Percentiles rank a stretch among this genome's conserved stretches.
These are phyloP conservation scores for Boletus rubropictus DNA, from an alignment of 768 basidiomycete species.

Conservation along the genomic window DNA sequence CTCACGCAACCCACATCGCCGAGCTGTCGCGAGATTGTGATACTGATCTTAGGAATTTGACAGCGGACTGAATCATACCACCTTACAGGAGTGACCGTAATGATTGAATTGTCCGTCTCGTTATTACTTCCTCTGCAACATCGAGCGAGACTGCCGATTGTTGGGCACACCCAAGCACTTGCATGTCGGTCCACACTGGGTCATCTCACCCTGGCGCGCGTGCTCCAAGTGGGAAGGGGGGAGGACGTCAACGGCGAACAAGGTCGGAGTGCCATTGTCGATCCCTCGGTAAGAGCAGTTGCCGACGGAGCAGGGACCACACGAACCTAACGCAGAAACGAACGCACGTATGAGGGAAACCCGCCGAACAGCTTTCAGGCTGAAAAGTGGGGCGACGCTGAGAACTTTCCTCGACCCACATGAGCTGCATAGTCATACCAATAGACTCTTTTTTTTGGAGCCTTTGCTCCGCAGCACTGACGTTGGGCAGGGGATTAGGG, in stretches of 20 bases:
- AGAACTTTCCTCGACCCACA: not conserved
- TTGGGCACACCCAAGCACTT: not conserved
- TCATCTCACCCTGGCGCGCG: not conserved
- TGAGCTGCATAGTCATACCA: not conserved
- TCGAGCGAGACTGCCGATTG: not conserved
- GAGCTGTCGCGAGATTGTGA: not conserved
- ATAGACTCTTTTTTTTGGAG: not conserved
- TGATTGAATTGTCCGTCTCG: slow-evolving; percentile 6
- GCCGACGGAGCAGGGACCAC: not conserved
- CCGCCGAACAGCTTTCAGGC: too few species aligned
- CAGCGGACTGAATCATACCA: too few species aligned
- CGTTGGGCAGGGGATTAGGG: not conserved
- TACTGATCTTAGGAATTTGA: too few species aligned
- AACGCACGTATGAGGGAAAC: not conserved
- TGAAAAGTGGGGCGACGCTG: too few species aligned
- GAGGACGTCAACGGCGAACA: not conserved
- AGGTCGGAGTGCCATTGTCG: not conserved
- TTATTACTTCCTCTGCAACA: not conserved
- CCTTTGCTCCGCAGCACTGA: not conserved
- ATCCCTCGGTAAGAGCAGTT: not conserved
- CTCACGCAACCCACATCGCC: not conserved
- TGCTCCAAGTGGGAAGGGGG: not conserved
- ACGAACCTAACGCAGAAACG: too few species aligned
- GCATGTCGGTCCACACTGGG: not conserved
- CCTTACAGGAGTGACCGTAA: too few species aligned